Evolutionary conservation across 345 rosid species (phyloP), one percentile per base, ranked within the genome.

Genomic region (Xanthoceras sorbifolium): DNA sequence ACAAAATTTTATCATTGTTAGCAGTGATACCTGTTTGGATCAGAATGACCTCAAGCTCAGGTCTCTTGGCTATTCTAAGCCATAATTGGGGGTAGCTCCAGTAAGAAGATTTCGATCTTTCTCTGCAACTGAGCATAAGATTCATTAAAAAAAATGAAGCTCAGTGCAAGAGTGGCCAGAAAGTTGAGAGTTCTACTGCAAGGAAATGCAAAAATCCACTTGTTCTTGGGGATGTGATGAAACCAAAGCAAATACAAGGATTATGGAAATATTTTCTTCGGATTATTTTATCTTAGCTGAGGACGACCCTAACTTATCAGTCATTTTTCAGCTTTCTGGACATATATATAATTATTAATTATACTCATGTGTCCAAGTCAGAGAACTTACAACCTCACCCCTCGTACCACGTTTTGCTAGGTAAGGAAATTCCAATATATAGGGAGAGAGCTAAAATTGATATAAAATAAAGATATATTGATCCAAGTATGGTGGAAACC

Each of bases 401-500:
- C 50, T 1, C 50, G 11, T 10, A 46, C 50, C 50, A 46, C 52
- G 15, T 50, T 5, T 50, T 50, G 55, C 55, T n/a, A 50, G 55
- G 17, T 50, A 50, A 17, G 22, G 22, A 50, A n/a, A 50, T 50
- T 50, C 62, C 25, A 55, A 22, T 55, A 55, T 1, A 55, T 26
- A 34, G 52, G 17, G 1, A 20, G 11, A 6, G 18, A 29, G 15
- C 20, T 4, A 57, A 72, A 25, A 48, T 59, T 17, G 75, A 57
- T 2, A 5, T 50, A 15, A 10, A 31, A 6, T 40, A 67, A 8
- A 11, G 26, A 40, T 40, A 71, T 31, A 3, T 46, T 18, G 55
- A 67, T 11, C 57, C n/a, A n/a, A n/a, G n/a, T 48, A 72, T 15
- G 44, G 46, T 60, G 52, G 67, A n/a, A 72, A 17, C 76, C 20